These are phyloP conservation scores for Pleurotus sapidus DNA, from an alignment of 768 basidiomycete genomes.

Conservation along the genomic window DNA sequence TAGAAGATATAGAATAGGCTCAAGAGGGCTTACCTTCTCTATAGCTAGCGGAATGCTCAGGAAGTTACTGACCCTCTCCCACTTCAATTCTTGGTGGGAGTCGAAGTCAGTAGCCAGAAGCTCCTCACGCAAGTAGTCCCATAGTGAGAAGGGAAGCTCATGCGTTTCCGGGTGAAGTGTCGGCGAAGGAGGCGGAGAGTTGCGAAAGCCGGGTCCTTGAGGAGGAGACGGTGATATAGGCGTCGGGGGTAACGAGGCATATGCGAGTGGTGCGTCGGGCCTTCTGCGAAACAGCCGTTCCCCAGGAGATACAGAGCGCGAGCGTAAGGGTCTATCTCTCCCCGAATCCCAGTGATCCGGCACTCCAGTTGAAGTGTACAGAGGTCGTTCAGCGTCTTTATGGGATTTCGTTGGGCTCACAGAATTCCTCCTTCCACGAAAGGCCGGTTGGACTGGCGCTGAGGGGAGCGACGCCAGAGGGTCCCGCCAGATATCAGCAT, in stretches of 20 bases:
- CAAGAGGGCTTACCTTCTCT: conserved; percentile 70
- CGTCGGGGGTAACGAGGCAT: conserved; percentile 73
- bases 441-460: conserved; percentile 19
- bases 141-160: conserved; percentile 69
- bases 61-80: conserved; percentile 97
- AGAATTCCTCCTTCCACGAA: conserved; percentile 21
- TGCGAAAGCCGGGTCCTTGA: conserved; percentile 20
- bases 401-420: conserved; percentile 23
- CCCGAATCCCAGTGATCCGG: conserved; percentile 29
- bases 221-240: conserved; percentile 54
- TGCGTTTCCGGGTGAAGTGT: conserved; percentile 18
- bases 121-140: conserved; percentile 91
- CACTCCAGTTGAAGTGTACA: conserved; percentile 17
- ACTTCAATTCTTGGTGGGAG: conserved; percentile 89
- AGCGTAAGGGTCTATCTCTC: conserved; percentile 17
- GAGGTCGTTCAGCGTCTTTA: conserved; percentile 12
- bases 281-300: conserved; percentile 21
- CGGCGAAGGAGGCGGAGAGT: conserved; percentile 28
- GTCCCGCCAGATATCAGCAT: conserved; percentile 19
- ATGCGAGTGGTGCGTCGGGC: conserved; percentile 41
- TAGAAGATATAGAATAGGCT: conserved; percentile 4
- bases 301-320: conserved; percentile 22
- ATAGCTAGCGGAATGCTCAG: conserved; percentile 87
- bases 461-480: conserved; percentile 23
- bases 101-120: conserved; percentile 91